Percentiles rank a stretch among this genome's conserved stretches.
Evolutionary conservation across 352 stramenopile species (phyloP).

Genomic region (Globisporangium emineosum): DNA sequence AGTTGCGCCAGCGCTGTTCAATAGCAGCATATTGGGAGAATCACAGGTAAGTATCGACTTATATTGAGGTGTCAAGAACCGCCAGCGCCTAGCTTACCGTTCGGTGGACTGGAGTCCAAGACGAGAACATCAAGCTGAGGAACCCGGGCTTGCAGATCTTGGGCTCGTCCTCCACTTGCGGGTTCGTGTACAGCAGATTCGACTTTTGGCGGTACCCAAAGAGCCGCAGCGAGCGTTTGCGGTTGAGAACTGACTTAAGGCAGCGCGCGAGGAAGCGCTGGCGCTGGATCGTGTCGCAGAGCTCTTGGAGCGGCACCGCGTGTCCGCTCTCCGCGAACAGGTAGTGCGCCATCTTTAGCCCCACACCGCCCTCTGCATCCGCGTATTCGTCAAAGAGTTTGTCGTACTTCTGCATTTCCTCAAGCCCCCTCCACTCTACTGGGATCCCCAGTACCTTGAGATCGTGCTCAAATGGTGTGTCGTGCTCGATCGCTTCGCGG

Average conservation of each 20-base stretch:
- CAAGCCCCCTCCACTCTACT: constrained; percentile 35
- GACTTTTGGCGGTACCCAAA: constrained; percentile 71
- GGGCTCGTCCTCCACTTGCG: constrained; percentile 34
- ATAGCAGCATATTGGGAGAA: background rate
- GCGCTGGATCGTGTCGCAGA: constrained; percentile 33
- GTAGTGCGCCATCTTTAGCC: constrained; percentile 40
- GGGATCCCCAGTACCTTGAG: constrained; percentile 38
- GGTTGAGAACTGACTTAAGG: constrained; percentile 33
- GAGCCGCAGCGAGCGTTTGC: constrained; percentile 52
- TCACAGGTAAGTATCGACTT: background rate
- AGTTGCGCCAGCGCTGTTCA: constrained; percentile 39
- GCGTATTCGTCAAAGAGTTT: constrained; percentile 48
- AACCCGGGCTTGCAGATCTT: constrained; percentile 45
- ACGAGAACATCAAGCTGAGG: constrained; percentile 45
- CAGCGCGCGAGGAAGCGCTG: constrained; percentile 41
- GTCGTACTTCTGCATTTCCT: constrained; percentile 22
- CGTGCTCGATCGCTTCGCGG: constrained; percentile 44
- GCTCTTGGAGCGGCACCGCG: constrained; percentile 28
- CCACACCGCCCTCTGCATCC: constrained; percentile 30
- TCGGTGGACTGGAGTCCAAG: constrained; percentile 30
- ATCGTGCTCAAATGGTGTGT: constrained; percentile 35
- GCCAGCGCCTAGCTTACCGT: constrained; percentile 26
- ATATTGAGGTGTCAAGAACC: background rate
- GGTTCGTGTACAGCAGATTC: constrained; percentile 30
- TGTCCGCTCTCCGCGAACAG: constrained; percentile 46